These are phyloP conservation scores for Euclidium syriacum DNA, from an alignment of 345 rosid species.

Conservation along the genomic window DNA sequence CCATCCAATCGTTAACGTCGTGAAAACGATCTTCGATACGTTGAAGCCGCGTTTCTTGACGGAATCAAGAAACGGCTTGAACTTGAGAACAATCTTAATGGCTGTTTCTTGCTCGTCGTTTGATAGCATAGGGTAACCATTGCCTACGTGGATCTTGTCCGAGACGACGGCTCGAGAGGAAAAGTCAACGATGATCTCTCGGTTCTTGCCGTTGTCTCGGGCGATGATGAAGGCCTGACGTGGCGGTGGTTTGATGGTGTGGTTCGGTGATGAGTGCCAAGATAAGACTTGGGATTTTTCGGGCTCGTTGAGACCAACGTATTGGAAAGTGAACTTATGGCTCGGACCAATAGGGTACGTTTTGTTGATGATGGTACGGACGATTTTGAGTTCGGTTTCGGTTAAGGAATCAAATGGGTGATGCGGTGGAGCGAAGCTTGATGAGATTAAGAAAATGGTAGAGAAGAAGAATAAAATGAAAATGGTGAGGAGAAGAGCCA, in stretches of 20 bases:
- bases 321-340: conserved; percentile 51
- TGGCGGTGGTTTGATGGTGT: conserved; percentile 23
- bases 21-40: conserved; percentile 51
- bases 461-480: conserved; percentile 4
- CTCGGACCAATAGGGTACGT: conserved; percentile 20
- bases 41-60: conserved; percentile 38
- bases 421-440: conserved; percentile 22
- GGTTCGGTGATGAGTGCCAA: conserved; percentile 35
- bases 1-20: conserved; percentile 69
- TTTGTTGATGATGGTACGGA: conserved; percentile 34
- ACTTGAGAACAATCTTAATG: conserved; percentile 32
- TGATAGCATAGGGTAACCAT: conserved; percentile 59
- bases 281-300: conserved; percentile 46
- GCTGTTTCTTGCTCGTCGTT: conserved; percentile 43
- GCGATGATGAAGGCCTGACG: conserved; percentile 57
- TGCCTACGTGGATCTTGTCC: conserved; percentile 36
- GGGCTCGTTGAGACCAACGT: conserved; percentile 67
- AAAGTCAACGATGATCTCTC: conserved; percentile 51
- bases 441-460: conserved; percentile 6
- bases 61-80: conserved; percentile 42
- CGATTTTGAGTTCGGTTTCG: conserved; percentile 49
- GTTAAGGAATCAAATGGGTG: conserved; percentile 75
- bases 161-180: conserved; percentile 29
- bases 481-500: conserved; percentile 16
- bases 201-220: conserved; percentile 38